These are phyloP conservation scores for Saccharomyces eubayanus DNA, from an alignment of 805 yeast genomes.

Conservation along the genomic window DNA sequence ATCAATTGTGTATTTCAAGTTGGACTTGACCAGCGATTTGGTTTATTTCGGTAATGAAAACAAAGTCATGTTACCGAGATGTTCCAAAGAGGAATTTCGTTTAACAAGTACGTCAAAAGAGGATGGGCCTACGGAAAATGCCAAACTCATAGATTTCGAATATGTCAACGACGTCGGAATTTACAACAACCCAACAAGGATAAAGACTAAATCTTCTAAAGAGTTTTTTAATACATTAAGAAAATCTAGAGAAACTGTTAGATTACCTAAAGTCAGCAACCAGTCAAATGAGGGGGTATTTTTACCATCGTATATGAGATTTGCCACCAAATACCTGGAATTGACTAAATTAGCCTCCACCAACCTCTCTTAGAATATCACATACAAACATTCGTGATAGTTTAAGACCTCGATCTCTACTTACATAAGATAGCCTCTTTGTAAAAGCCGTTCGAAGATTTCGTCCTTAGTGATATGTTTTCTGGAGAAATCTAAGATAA, in stretches of 20 bases:
- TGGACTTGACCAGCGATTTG: conserved; percentile 23
- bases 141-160: conserved; percentile 9
- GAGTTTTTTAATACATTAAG: conserved; percentile 16
- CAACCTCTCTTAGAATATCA: neutral
- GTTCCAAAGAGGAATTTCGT: conserved; percentile 8
- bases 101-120: neutral
- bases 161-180: conserved; percentile 21
- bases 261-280: neutral
- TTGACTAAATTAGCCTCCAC: neutral
- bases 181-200: conserved; percentile 11
- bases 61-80: conserved; percentile 12
- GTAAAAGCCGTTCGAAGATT: neutral
- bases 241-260: conserved; percentile 5
- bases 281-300: neutral
- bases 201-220: conserved; percentile 3
- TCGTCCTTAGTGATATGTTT: neutral
- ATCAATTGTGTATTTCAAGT: conserved; percentile 23
- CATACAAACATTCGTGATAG: neutral
- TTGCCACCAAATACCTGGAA: neutral
- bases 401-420: neutral
- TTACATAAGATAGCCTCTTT: neutral
- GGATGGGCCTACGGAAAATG: neutral
- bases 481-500: neutral
- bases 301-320: neutral
- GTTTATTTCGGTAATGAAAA: conserved; percentile 24